phyloP scores from a whole-genome alignment of 1,284 basidiomycete genomes.

The Wolfiporia cocos region DNA sequence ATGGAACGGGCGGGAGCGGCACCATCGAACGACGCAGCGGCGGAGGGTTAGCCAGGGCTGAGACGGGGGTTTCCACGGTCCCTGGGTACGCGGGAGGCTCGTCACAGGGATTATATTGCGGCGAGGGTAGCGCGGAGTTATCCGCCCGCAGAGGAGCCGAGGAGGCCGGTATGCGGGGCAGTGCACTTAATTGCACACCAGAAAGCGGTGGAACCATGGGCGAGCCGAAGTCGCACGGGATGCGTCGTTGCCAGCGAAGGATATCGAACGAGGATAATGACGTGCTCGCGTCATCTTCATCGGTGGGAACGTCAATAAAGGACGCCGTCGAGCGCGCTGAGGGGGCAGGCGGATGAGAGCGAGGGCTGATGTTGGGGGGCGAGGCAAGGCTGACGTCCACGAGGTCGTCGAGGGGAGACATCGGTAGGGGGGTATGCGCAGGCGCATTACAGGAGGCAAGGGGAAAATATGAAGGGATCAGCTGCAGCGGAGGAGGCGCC shows the following conservation, averaged over 20 bases:
- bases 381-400: neutral
- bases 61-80: neutral
- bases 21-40: constrained; percentile 11
- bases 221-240: constrained; percentile 5
- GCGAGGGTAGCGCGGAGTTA: neutral
- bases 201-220: neutral
- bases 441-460: neutral
- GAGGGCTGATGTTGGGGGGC: neutral
- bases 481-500: constrained; percentile 2
- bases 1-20: constrained; percentile 13
- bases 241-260: constrained; percentile 5
- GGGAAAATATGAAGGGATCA: neutral
- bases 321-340: constrained; percentile 4
- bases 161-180: neutral
- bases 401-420: neutral
- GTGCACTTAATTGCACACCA: neutral
- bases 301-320: constrained; percentile 3
- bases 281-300: constrained; percentile 9
- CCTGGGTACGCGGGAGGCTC: neutral
- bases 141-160: neutral
- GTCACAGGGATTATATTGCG: constrained; percentile 1
- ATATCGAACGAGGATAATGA: constrained; percentile 5
- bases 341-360: neutral
- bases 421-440: neutral
- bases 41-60: constrained; percentile 7